Evolutionary conservation across 805 yeast genomes (phyloP), one percentile per base, ranked within the genome.

Genomic region (Ogataea kodamae): DNA sequence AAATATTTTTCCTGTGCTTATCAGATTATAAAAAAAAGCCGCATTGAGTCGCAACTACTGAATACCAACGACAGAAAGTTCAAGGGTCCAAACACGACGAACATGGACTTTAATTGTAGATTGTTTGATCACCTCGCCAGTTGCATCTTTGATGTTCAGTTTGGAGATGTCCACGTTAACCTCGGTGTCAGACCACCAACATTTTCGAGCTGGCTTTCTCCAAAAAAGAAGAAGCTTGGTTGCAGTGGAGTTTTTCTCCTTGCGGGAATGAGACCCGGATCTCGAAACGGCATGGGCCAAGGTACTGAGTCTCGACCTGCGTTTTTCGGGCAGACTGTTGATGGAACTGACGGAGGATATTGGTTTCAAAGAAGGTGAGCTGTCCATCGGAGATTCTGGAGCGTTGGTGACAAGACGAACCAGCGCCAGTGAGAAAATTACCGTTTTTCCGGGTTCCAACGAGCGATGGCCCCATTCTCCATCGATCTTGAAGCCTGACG

Each of bases 201-300:
- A 92, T 56, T 92, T 92, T 54, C 97, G 74, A 2, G 98, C 98
- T 1, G 98, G 98, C 55, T 92, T 92, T 43, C 95, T 74, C 97
- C 98, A 92, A 55, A 92, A 92, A 33, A 92, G 64, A 22, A 92
- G 67, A 32, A 92, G 69, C 58, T 92, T 92, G 4, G 64, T 61
- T 9, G 61, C 62, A 40, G 59, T 61, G 15, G 68, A 59, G 45
- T 62, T 61, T 32, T 40, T 52, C 40, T 61, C 54, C 38, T 59
- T 49, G 46, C 62, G 46, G 42, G 51, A 53, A 53, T 59, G 55
- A 6, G 68, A 64, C 3, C 57, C 43, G 3, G 59, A 53, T 35
- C 62, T 55, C 9, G 76, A 67, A 20, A 76, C 65, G 1, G 86
- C 78, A 33, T 70, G 72, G 3, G 88, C 85, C 33, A 82, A 61